phyloP scores from a whole-genome alignment of 495 filamentous ascomycete species.

The Usnea hakonensis region DNA sequence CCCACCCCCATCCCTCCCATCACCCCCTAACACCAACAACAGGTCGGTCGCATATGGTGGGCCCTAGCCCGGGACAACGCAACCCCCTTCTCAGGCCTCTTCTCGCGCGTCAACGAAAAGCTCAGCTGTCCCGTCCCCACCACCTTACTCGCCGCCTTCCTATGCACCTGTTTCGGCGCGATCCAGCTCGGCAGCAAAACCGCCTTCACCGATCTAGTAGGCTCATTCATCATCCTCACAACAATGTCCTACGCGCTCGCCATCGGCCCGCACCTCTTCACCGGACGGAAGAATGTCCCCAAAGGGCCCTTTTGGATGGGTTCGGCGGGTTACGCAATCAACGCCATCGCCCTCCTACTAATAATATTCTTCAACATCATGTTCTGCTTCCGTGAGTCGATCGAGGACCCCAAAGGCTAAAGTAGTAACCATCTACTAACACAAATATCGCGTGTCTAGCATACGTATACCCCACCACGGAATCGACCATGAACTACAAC shows the following conservation, averaged over 20 bases:
- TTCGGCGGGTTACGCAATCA: constrained; percentile 50
- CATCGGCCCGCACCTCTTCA: constrained; percentile 65
- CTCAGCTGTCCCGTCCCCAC: constrained; percentile 61
- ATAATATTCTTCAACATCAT: constrained; percentile 66
- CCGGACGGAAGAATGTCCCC: constrained; percentile 53
- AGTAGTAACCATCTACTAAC: too few relatives aligned
- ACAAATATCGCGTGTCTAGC: constrained; percentile 22
- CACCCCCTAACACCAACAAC: background rate
- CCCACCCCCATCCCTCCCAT: background rate
- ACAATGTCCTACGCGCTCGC: constrained; percentile 68
- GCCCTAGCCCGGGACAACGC: constrained; percentile 67
- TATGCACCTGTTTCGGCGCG: constrained; percentile 60
- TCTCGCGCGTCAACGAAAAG: constrained; percentile 34
- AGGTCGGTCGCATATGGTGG: constrained; percentile 67
- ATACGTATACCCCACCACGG: constrained; percentile 47
- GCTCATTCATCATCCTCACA: constrained; percentile 64
- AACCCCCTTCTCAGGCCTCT: constrained; percentile 38
- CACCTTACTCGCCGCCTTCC: constrained; percentile 50
- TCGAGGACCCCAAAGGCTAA: background rate
- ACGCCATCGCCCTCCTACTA: constrained; percentile 50
- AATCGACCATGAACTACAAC: constrained; percentile 62
- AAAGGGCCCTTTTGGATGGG: constrained; percentile 66
- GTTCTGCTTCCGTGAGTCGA: constrained; percentile 58
- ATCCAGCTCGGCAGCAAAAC: constrained; percentile 67
- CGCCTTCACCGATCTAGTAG: constrained; percentile 68